Evolutionary conservation across 805 yeast species (phyloP).

Genomic region (Teunomyces cretensis): DNA sequence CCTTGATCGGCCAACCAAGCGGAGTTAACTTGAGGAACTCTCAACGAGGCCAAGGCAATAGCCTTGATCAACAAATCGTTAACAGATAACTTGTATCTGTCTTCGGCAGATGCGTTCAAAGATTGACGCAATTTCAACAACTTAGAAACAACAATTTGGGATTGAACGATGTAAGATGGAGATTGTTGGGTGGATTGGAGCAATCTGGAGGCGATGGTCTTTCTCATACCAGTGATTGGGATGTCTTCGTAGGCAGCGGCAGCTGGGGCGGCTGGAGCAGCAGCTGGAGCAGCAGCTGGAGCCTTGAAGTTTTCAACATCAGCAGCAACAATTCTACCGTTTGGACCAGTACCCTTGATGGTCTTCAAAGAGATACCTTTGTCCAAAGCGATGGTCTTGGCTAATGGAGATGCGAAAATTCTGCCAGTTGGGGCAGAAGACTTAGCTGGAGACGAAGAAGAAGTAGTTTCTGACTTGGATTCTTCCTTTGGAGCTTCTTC

Average conservation of each 20-base stretch:
- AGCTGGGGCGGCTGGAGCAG: constrained; percentile 49
- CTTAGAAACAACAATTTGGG: constrained; percentile 83
- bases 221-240: constrained; percentile 90
- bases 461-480: constrained; percentile 6
- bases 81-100: constrained; percentile 85
- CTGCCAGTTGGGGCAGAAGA: constrained; percentile 51
- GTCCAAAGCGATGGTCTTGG: constrained; percentile 90
- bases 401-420: constrained; percentile 92
- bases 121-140: constrained; percentile 89
- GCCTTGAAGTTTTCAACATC: constrained; percentile 77
- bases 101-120: constrained; percentile 80
- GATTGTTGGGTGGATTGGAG: constrained; percentile 79
- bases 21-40: constrained; percentile 93
- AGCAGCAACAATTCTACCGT: constrained; percentile 87
- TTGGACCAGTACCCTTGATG: constrained; percentile 90
- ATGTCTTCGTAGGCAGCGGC: constrained; percentile 70
- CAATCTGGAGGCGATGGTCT: constrained; percentile 87
- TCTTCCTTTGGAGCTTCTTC: constrained; percentile 25
- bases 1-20: constrained; percentile 90
- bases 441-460: constrained; percentile 27
- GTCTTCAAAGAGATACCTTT: constrained; percentile 84
- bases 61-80: constrained; percentile 96
- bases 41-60: constrained; percentile 80
- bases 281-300: constrained; percentile 39
- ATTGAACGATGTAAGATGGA: constrained; percentile 91